Evolutionary conservation across 176 grass and related monocot species (phyloP), one percentile per base, ranked within the genome.

Genomic region (Phyllostachys edulis): DNA sequence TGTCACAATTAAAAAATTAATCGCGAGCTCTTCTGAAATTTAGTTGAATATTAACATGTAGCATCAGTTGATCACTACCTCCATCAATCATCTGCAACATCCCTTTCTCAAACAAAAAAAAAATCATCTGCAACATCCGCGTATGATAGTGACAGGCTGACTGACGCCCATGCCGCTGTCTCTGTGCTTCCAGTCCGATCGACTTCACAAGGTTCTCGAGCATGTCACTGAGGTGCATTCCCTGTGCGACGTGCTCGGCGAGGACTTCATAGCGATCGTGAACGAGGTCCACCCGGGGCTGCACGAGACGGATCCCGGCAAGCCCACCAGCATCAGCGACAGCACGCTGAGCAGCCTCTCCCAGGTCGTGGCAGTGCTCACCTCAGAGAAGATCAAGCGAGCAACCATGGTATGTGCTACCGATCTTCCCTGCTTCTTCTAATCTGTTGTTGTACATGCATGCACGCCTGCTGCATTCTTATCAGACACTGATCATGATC

Each of bases 281-380:
- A 86, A 90, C 77, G 80, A 87, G 45, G 91, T 92, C 38, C 87
- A 92, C 81, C 91, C 91, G 46, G 88, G 91, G 0, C 78, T 92
- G 80, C 74, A 92, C 80, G 91, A 90, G 72, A 57, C 80, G 13
- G 85, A 87, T 44, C 85, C 84, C 15, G 87, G 81, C 64, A 87
- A 87, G 73, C 88, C 87, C 71, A 90, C 91, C 59, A 92, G 88
- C 78, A 90, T 92, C 87, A 92, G 91, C 76, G 85, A 92, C 84
- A 37, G 9, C 84, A 92, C 87, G 32, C 87, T 92, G 36, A 26
- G 21, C 71, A 86, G 84, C 77, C 91, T 92, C 82, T 54, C 87
- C 20, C 84, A 87, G 71, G 76, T 76, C 66, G 81, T 90, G 32
- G 76, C 76, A 1, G 82, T 73, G 87, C 87, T 92, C 76, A 67